These are phyloP conservation scores for Malus hybrid DNA, from an alignment of 331 rosid species.

Conservation along the genomic window DNA sequence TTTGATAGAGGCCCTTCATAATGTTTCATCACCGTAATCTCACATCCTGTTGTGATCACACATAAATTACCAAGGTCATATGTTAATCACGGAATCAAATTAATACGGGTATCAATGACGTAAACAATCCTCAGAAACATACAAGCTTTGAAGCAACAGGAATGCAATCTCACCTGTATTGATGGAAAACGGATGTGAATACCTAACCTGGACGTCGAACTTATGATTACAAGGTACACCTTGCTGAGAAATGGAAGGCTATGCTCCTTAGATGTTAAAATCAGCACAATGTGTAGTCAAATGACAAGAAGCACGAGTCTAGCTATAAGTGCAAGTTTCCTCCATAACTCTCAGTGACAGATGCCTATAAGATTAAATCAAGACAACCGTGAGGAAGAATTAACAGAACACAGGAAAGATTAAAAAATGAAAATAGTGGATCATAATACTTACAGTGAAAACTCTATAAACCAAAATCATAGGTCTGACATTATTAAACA, in stretches of 20 bases:
- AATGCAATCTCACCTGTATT: background rate
- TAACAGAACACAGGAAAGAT: background rate
- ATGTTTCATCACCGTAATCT: background rate
- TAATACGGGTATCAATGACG: background rate
- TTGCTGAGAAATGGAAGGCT: background rate
- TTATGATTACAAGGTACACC: background rate
- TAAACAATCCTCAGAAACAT: background rate
- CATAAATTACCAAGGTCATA: background rate
- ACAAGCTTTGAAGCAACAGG: background rate
- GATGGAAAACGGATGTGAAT: background rate
- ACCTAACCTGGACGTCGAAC: background rate
- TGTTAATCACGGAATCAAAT: background rate
- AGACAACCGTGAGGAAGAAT: background rate
- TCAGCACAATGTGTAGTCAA: background rate
- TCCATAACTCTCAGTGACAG: too few species aligned
- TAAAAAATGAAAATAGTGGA: background rate
- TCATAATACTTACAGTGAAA: background rate
- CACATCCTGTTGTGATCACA: background rate
- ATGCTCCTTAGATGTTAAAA: background rate
- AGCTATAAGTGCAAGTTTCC: too few species aligned
- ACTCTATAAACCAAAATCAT: background rate
- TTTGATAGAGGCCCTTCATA: background rate
- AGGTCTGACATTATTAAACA: background rate
- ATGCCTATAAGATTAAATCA: slow-evolving; percentile 31
- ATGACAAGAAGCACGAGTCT: slow-evolving; percentile 11